Evolutionary conservation across 805 yeast genomes (phyloP).

Genomic region (Pichia phayaonensis): DNA sequence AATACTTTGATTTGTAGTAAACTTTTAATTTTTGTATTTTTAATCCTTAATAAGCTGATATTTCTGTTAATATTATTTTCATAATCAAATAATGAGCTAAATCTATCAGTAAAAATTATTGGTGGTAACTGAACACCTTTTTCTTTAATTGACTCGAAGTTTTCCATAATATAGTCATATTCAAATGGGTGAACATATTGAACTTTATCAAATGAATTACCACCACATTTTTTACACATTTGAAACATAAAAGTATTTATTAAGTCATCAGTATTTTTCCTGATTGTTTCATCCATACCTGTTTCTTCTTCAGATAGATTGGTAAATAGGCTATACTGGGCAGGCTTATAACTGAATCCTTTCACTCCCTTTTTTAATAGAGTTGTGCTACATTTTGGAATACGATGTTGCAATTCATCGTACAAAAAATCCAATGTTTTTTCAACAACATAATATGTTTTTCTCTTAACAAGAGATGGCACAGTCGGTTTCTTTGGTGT

Average conservation of each 20-base stretch:
- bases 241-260: slow-evolving; percentile 17
- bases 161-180: slow-evolving; percentile 16
- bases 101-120: slow-evolving; percentile 12
- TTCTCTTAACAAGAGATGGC: background rate
- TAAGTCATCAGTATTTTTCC: slow-evolving; percentile 12
- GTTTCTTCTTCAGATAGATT: slow-evolving; percentile 4
- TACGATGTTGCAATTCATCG: slow-evolving; percentile 3
- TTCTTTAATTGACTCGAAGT: slow-evolving; percentile 8
- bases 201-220: slow-evolving; percentile 9
- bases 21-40: slow-evolving; percentile 11
- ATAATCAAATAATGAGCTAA: slow-evolving; percentile 7
- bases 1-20: slow-evolving; percentile 14
- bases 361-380: slow-evolving; percentile 5
- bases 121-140: slow-evolving; percentile 13
- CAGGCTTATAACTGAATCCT: slow-evolving; percentile 14
- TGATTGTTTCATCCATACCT: slow-evolving; percentile 3
- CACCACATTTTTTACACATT: slow-evolving; percentile 13
- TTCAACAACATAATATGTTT: slow-evolving; percentile 8
- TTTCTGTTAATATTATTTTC: slow-evolving; percentile 1
- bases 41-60: slow-evolving; percentile 4
- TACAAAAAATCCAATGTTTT: slow-evolving; percentile 14
- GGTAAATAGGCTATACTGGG: slow-evolving; percentile 11
- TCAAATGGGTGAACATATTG: slow-evolving; percentile 22
- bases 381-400: slow-evolving; percentile 2
- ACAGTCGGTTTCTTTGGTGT: background rate